Percentiles rank a stretch among this genome's conserved stretches.
phyloP scores from a whole-genome alignment of 768 basidiomycete species.

The Mycena rosella region DNA sequence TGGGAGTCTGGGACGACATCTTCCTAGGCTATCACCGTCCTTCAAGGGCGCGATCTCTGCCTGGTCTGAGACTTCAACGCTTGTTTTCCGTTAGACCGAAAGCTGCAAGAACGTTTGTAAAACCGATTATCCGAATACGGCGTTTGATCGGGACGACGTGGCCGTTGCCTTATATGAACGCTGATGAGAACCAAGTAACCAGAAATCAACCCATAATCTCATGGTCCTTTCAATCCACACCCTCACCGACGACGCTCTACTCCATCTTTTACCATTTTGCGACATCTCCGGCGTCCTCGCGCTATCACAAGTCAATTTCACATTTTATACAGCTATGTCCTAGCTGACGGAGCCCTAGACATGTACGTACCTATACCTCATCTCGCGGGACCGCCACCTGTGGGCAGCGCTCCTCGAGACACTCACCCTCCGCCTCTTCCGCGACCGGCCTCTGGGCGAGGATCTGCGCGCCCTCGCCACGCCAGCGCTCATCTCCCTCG shows the following conservation, averaged over 20 bases:
- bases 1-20: too few species aligned
- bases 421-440: background rate
- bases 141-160: too few species aligned
- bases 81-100: too few species aligned
- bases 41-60: too few species aligned
- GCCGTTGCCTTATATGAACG: too few species aligned
- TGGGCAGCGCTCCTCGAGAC: background rate
- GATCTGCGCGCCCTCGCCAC: background rate
- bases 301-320: background rate
- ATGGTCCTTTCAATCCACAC: background rate
- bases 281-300: background rate
- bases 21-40: too few species aligned
- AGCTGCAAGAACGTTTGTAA: too few species aligned
- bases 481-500: background rate
- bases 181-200: too few species aligned
- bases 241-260: background rate
- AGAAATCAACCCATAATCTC: too few species aligned
- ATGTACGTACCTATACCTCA: background rate
- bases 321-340: background rate
- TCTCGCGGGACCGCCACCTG: background rate
- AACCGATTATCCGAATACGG: too few species aligned
- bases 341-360: background rate
- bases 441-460: background rate
- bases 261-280: background rate
- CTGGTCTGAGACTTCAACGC: too few species aligned